These are phyloP conservation scores for Dentipellis fragilis DNA, from an alignment of 768 basidiomycete genomes.

Conservation along the genomic window DNA sequence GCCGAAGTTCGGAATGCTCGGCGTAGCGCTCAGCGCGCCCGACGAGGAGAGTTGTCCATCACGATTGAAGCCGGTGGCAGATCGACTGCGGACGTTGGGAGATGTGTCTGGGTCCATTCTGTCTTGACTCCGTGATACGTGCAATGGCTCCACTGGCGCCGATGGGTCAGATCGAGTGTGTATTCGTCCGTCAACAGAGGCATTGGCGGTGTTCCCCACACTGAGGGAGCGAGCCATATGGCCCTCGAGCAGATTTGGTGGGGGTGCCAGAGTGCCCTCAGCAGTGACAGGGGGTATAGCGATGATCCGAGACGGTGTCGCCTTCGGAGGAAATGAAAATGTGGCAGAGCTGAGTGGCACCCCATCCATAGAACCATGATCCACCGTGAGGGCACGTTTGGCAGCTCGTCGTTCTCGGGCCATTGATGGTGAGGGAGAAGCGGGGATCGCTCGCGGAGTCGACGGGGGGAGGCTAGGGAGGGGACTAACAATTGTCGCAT, in stretches of 20 bases:
- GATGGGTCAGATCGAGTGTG: too few relatives aligned
- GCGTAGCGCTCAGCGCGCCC: neutral
- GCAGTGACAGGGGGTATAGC: neutral
- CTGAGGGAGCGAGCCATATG: neutral
- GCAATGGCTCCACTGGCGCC: too few relatives aligned
- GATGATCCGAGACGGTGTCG: conserved; percentile 1
- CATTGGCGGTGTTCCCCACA: neutral
- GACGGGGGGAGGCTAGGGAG: conserved; percentile 5
- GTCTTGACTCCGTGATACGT: too few relatives aligned
- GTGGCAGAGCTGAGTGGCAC: conserved; percentile 35
- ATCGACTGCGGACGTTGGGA: too few relatives aligned
- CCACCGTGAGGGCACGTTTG: conserved; percentile 22
- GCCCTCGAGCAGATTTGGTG: neutral
- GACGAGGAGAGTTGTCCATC: neutral
- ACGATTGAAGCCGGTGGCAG: too few relatives aligned
- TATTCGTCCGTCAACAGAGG: neutral
- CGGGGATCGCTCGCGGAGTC: conserved; percentile 16
- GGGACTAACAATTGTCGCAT: conserved; percentile 10
- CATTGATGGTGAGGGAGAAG: conserved; percentile 26
- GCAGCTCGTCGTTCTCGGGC: conserved; percentile 21
- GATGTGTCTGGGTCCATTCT: too few relatives aligned
- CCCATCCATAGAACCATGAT: conserved; percentile 29
- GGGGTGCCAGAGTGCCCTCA: neutral
- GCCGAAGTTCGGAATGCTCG: neutral
- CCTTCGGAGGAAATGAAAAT: conserved; percentile 43